phyloP scores from a whole-genome alignment of 495 filamentous ascomycete genomes.

The Xylaria bambusicola region DNA sequence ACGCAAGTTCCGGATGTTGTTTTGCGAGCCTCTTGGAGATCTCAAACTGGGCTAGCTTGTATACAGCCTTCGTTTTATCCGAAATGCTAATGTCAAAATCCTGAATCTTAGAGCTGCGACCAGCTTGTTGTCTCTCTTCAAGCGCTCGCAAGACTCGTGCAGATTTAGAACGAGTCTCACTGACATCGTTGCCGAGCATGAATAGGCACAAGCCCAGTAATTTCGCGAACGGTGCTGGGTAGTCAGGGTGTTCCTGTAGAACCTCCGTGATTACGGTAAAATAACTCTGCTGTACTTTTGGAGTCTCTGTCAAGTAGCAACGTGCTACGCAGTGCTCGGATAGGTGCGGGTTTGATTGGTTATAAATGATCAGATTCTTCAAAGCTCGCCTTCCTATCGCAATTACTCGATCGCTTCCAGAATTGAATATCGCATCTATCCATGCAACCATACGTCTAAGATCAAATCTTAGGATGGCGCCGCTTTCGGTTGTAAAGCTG shows the following conservation, averaged over 20 bases:
- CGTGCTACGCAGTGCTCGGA: conserved; percentile 83
- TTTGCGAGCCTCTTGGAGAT: conserved; percentile 88
- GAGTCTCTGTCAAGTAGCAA: conserved; percentile 76
- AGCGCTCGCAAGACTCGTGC: conserved; percentile 79
- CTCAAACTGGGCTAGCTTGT: conserved; percentile 95
- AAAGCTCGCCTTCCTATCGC: conserved; percentile 88
- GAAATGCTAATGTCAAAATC: conserved; percentile 98
- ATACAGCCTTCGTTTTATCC: conserved; percentile 96
- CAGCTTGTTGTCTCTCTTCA: conserved; percentile 73
- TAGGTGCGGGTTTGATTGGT: conserved; percentile 78
- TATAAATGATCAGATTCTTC: conserved; percentile 88
- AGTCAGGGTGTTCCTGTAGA: conserved; percentile 75
- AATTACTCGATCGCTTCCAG: conserved; percentile 84
- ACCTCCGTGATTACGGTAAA: conserved; percentile 91
- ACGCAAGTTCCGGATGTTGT: conserved; percentile 84
- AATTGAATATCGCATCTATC: conserved; percentile 92
- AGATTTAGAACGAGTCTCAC: conserved; percentile 83
- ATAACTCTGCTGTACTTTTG: conserved; percentile 90
- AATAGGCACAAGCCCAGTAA: conserved; percentile 84
- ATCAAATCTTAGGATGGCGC: conserved; percentile 83
- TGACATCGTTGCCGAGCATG: conserved; percentile 86
- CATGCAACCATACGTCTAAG: conserved; percentile 88
- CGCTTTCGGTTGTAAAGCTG: conserved; percentile 81
- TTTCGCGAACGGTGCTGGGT: conserved; percentile 85
- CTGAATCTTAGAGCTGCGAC: conserved; percentile 81